Evolutionary conservation across 2,329 filamentous ascomycete species (phyloP).

Genomic region (Colletotrichum tofieldiae): DNA sequence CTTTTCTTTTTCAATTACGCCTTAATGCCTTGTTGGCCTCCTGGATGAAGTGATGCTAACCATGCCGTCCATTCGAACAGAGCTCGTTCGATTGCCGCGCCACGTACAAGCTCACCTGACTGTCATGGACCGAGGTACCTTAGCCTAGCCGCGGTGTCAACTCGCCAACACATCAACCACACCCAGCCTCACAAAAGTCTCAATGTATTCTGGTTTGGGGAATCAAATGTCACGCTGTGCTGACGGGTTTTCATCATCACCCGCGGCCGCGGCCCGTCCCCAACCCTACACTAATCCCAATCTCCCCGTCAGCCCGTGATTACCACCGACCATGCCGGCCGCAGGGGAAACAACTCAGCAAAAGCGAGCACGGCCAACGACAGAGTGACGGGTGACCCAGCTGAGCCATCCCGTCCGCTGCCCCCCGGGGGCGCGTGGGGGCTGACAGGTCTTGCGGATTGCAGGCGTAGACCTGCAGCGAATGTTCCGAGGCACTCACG

Average conservation of each 20-base stretch:
- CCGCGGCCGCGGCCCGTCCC: slow-evolving; percentile 38
- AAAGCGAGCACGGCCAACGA: neutral
- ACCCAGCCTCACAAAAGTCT: slow-evolving; percentile 11
- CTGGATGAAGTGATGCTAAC: neutral
- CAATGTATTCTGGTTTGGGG: neutral
- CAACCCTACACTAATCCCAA: slow-evolving; percentile 10
- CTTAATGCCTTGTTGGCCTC: neutral
- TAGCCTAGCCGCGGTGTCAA: slow-evolving; percentile 31
- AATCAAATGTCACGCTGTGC: slow-evolving; percentile 34
- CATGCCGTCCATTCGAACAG: neutral
- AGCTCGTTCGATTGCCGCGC: slow-evolving; percentile 1
- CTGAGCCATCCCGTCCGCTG: slow-evolving; percentile 3
- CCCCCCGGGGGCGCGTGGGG: slow-evolving; percentile 17
- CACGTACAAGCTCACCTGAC: slow-evolving; percentile 21
- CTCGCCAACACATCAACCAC: slow-evolving; percentile 40
- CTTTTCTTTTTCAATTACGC: too few species aligned
- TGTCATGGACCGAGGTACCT: slow-evolving; percentile 18
- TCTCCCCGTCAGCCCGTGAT: slow-evolving; percentile 25
- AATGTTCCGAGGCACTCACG: slow-evolving; percentile 29
- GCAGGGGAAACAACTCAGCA: neutral
- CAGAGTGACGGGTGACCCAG: slow-evolving; percentile 3
- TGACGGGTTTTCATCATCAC: slow-evolving; percentile 20
- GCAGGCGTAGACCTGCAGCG: neutral
- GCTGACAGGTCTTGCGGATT: slow-evolving; percentile 3
- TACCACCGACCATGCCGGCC: neutral